Conservation (phyloP, 352 stramenopile species). For the Phytophthora podocarpi region DNA sequence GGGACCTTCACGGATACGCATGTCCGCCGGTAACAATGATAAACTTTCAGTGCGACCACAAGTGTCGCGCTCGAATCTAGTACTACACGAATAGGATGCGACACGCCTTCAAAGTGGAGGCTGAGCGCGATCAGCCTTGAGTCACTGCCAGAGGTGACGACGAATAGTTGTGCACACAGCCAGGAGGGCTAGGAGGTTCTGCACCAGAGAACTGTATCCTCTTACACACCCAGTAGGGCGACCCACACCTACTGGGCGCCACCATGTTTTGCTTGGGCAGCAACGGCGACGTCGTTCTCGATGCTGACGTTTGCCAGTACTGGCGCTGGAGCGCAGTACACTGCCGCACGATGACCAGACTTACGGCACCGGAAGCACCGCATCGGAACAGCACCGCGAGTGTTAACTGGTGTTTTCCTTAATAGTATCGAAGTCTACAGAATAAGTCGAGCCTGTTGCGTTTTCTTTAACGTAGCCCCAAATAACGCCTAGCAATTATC, state of each 20-base stretch:
- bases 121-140: slow-evolving; percentile 19
- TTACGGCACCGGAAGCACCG: background rate
- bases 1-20: slow-evolving; percentile 7
- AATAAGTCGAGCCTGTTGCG: no score
- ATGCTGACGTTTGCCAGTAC: background rate
- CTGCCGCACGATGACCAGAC: slow-evolving; percentile 6
- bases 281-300: background rate
- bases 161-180: slow-evolving; percentile 10
- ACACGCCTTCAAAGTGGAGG: slow-evolving; percentile 12
- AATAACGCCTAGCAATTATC: no score
- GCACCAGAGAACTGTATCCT: slow-evolving; percentile 8
- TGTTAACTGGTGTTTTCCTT: no score
- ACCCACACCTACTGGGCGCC: slow-evolving; percentile 10
- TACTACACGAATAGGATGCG: slow-evolving; percentile 3
- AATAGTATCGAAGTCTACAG: no score
- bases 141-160: slow-evolving; percentile 18
- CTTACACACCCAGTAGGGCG: background rate
- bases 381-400: no score
- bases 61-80: slow-evolving; percentile 32
- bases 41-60: slow-evolving; percentile 20
- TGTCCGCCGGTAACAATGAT: slow-evolving; percentile 14
- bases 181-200: slow-evolving; percentile 1
- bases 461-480: no score
- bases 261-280: background rate
- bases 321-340: slow-evolving; percentile 7